Evolutionary conservation across 768 basidiomycete species (phyloP), one percentile per base, ranked within the genome.

Genomic region (Mrakia blollopis): DNA sequence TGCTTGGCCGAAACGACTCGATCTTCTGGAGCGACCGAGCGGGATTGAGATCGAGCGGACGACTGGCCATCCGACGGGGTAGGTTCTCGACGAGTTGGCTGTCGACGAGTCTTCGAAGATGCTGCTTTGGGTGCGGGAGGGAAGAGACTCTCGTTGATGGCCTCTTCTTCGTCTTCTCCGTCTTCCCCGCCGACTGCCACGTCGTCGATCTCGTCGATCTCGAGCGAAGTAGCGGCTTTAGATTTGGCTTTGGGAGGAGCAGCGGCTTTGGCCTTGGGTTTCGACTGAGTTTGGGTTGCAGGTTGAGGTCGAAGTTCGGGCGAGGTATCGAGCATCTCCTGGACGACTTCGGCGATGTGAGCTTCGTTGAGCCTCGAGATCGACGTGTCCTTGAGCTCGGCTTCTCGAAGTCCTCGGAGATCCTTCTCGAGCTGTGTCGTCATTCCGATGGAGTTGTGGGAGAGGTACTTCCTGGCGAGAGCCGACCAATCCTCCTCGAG

Each of bases 401-500:
- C 16, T 25, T 73, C 62, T 28, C 60, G 39, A 23, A 74, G 62
- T 13, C 57, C 73, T 37, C 60, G 73, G 35, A 74, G 62, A 47
- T 74, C 50, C 23, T 28, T 63, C 30, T 41, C 73, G 44, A 74
- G 73, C 21, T 52, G 25, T 25, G 16, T 13, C 30, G 62, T 74
- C 41, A 74, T 44, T 13, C 35, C 30, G 47, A 74, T 54, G 6
- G 37, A 23, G 23, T 52, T 28, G 8, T 28, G 63, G 6, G 3
- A 25, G 30, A 74, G 63, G 65, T 74, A 68, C 65, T 61, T 60
- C 30, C 52, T 65, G 9, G 73, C 73, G 30, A 74, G 61, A 30
- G 73, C 73, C 3, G 25, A 30, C 73, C 73, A 74, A 18, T 74
- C 73, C 25, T 74, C 73, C 11, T 41, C 73, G 41, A 74, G 73